Percentiles rank a stretch among this genome's conserved stretches.
Conservation (phyloP, 768 basidiomycete genomes). For the Podaxis sp. region DNA sequence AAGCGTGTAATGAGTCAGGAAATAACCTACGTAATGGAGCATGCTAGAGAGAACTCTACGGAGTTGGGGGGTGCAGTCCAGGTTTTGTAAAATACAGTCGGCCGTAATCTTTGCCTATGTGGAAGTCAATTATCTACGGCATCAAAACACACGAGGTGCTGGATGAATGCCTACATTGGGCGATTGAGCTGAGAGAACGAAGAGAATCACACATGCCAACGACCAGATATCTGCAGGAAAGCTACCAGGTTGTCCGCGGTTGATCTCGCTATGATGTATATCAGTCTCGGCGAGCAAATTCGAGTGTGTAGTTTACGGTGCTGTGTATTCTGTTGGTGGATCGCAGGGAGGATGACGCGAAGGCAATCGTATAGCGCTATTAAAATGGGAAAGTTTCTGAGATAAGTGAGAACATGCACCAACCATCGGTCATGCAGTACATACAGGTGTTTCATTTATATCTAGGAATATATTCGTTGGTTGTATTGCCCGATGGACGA, state of each 20-base stretch:
- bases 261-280: slow-evolving; percentile 36
- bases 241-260: slow-evolving; percentile 29
- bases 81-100: neutral
- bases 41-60: slow-evolving; percentile 4
- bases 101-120: neutral
- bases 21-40: neutral
- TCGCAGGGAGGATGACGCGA: slow-evolving; percentile 20
- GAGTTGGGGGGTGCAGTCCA: neutral
- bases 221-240: slow-evolving; percentile 49
- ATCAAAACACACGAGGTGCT: neutral
- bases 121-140: neutral
- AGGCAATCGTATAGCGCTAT: slow-evolving; percentile 31
- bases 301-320: slow-evolving; percentile 36
- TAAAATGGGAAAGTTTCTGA: slow-evolving; percentile 48
- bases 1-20: neutral
- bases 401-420: neutral
- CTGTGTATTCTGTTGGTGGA: slow-evolving; percentile 24
- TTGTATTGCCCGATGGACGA: slow-evolving; percentile 46
- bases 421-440: slow-evolving; percentile 16
- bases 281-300: neutral
- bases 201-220: slow-evolving; percentile 39
- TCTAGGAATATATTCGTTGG: slow-evolving; percentile 40
- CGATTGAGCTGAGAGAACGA: slow-evolving; percentile 34
- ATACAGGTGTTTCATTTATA: slow-evolving; percentile 38
- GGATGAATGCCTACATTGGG: slow-evolving; percentile 23